These are phyloP conservation scores for Gymnopilus dilepis DNA, from an alignment of 768 basidiomycete species.

Conservation along the genomic window DNA sequence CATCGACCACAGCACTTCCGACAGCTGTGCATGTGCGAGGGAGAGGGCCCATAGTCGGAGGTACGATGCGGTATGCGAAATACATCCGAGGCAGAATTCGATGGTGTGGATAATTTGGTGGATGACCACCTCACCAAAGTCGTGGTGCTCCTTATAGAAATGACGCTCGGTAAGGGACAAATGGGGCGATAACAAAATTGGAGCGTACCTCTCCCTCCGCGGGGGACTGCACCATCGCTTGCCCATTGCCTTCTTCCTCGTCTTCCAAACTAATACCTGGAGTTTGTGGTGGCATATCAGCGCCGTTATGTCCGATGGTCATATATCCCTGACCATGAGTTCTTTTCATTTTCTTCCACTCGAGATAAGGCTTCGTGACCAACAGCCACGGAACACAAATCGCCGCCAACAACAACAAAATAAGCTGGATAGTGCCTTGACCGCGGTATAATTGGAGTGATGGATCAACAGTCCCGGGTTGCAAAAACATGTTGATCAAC, in stretches of 20 bases:
- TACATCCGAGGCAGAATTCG: slow-evolving; percentile 98
- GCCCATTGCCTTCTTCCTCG: slow-evolving; percentile 83
- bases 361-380: slow-evolving; percentile 87
- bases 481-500: slow-evolving; percentile 96
- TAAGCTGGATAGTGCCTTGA: slow-evolving; percentile 82
- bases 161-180: slow-evolving; percentile 18
- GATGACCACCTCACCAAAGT: slow-evolving; percentile 93
- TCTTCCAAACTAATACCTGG: slow-evolving; percentile 70
- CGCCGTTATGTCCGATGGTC: slow-evolving; percentile 64
- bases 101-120: slow-evolving; percentile 99
- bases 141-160: slow-evolving; percentile 71
- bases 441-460: slow-evolving; percentile 81
- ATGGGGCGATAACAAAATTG: slow-evolving; percentile 17
- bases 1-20: slow-evolving; percentile 93
- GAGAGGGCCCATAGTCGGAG: slow-evolving; percentile 97
- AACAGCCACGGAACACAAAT: slow-evolving; percentile 97
- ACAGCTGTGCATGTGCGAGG: slow-evolving; percentile 95
- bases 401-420: slow-evolving; percentile 77
- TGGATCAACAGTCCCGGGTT: slow-evolving; percentile 79
- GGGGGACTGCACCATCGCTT: slow-evolving; percentile 73
- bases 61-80: slow-evolving; percentile 95
- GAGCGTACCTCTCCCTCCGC: slow-evolving; percentile 76
- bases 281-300: slow-evolving; percentile 55
- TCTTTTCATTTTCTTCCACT: slow-evolving; percentile 88
- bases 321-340: slow-evolving; percentile 87